Conservation (phyloP, 202 grass and related monocot species). For the Panicum hallii region DNA sequence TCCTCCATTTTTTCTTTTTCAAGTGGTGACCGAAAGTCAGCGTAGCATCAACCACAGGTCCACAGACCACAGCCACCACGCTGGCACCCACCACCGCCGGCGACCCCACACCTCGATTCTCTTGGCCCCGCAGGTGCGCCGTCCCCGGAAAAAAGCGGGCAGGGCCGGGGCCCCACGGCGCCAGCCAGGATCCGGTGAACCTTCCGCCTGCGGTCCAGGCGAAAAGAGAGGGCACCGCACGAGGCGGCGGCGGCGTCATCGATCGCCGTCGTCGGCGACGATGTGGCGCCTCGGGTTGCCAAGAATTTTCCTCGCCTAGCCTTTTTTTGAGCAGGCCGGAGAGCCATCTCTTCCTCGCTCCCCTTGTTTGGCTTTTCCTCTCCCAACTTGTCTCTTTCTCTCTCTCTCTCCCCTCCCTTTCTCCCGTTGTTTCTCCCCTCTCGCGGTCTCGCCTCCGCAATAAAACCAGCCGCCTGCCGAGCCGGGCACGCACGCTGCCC, state of each 20-base stretch:
- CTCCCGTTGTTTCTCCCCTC: not conserved
- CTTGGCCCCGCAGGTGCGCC: conserved; percentile 32
- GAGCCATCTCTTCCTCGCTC: not conserved
- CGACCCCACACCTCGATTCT: conserved; percentile 1
- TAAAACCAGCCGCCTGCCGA: conserved; percentile 5
- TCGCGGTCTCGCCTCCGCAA: conserved; percentile 35
- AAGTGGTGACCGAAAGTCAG: no score
- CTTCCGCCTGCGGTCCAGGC: not conserved
- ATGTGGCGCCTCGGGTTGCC: conserved; percentile 56
- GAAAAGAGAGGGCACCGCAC: not conserved
- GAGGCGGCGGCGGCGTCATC: conserved; percentile 6
- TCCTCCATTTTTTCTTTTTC: no score
- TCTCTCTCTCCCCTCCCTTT: not conserved
- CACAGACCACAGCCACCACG: no score
- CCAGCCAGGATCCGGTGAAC: conserved; percentile 30
- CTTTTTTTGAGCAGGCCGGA: not conserved
- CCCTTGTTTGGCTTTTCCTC: not conserved
- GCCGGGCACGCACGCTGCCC: conserved; percentile 9
- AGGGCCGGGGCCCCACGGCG: not conserved
- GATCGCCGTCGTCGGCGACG: conserved; percentile 11
- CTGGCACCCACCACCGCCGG: not conserved
- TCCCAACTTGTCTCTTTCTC: not conserved
- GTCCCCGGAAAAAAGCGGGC: conserved; percentile 15
- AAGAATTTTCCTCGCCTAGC: conserved; percentile 50
- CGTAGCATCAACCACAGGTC: no score